These are phyloP conservation scores for Acacia confusa DNA, from an alignment of 306 rosid genomes.

Conservation along the genomic window DNA sequence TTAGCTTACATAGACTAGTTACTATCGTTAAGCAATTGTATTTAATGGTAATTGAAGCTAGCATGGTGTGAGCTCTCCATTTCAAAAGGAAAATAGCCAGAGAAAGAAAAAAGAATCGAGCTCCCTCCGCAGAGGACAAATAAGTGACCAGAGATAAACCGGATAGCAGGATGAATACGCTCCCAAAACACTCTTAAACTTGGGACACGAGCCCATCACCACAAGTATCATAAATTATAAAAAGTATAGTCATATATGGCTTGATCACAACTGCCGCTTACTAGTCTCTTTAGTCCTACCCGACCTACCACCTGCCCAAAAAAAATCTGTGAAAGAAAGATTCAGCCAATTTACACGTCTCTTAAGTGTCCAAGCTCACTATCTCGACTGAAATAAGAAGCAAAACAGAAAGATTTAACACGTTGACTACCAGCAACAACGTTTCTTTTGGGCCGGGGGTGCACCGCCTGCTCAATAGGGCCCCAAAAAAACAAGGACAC, in stretches of 20 bases:
- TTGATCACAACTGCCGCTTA: background rate
- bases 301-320: background rate
- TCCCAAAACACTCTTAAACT: background rate
- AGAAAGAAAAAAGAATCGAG: background rate
- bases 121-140: background rate
- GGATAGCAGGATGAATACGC: background rate
- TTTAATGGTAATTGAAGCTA: background rate
- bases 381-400: background rate
- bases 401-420: background rate
- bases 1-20: background rate
- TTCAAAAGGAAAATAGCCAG: conserved; percentile 2
- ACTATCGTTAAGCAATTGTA: background rate
- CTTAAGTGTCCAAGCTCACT: background rate
- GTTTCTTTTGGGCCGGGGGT: background rate
- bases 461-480: background rate
- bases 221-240: background rate
- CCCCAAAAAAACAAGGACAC: background rate
- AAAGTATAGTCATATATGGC: background rate
- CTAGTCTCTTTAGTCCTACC: background rate
- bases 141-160: background rate
- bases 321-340: background rate
- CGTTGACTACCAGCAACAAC: background rate
- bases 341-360: background rate
- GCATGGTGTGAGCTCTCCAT: background rate
- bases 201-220: background rate